Conservation (phyloP, 176 grass and related monocot genomes). For the Otatea glauca region DNA sequence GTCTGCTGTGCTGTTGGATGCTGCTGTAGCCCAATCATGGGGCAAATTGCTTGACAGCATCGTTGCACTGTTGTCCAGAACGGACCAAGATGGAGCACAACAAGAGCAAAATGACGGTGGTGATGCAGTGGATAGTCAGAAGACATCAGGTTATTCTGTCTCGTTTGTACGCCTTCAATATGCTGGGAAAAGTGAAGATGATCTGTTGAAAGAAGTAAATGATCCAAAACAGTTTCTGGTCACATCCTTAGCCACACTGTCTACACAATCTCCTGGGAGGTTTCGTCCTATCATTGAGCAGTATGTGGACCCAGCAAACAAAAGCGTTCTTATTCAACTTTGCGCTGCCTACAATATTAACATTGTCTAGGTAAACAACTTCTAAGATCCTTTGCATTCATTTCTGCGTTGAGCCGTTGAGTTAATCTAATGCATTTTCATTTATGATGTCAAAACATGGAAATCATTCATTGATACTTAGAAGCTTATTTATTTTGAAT, state of each 20-base stretch:
- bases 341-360: conserved; percentile 73
- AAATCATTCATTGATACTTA: neutral
- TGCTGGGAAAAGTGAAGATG: conserved; percentile 87
- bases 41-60: conserved; percentile 86
- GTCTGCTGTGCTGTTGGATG: conserved; percentile 67
- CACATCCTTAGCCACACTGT: conserved; percentile 72
- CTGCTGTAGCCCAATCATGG: conserved; percentile 67
- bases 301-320: conserved; percentile 72
- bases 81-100: conserved; percentile 65
- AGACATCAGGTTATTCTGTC: conserved; percentile 74
- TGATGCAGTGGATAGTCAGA: conserved; percentile 66
- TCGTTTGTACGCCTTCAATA: conserved; percentile 92
- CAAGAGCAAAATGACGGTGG: conserved; percentile 63
- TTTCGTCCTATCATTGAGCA: conserved; percentile 81
- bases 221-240: conserved; percentile 87
- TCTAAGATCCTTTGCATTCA: neutral
- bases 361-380: conserved; percentile 85
- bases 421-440: neutral
- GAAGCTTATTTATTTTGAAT: conserved; percentile 3
- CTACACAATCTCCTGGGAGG: conserved; percentile 71
- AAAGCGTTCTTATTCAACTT: conserved; percentile 78
- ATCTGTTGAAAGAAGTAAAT: conserved; percentile 86
- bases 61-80: conserved; percentile 64
- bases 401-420: conserved; percentile 4
- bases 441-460: conserved; percentile 14